phyloP scores from a whole-genome alignment of 1,139 yeast species.

The Zygosaccharomyces pseudobailii region DNA sequence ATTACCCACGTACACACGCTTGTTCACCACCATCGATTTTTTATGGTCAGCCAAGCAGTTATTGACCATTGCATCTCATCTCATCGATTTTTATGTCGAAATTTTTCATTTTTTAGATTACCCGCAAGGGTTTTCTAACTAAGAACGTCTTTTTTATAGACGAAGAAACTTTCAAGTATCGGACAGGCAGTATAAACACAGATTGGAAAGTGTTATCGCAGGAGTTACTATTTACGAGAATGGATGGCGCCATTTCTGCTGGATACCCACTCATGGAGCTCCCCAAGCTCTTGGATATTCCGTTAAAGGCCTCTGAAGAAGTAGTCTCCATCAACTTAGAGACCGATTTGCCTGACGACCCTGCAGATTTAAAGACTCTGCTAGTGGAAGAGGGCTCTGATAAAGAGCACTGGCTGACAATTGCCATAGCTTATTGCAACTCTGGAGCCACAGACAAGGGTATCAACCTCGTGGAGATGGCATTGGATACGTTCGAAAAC shows the following conservation, averaged over 20 bases:
- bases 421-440: constrained; percentile 75
- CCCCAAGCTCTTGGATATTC: constrained; percentile 50
- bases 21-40: constrained; percentile 14
- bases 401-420: constrained; percentile 74
- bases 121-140: neutral
- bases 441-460: constrained; percentile 60
- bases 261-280: constrained; percentile 34
- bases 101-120: neutral
- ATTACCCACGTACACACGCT: constrained; percentile 50
- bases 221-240: neutral
- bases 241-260: constrained; percentile 15
- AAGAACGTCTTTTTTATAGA: neutral
- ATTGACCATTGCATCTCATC: neutral
- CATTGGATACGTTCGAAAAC: constrained; percentile 43
- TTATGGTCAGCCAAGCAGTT: neutral
- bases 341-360: constrained; percentile 83
- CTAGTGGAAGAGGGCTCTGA: constrained; percentile 76
- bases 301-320: constrained; percentile 61
- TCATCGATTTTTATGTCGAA: neutral
- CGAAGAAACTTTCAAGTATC: neutral
- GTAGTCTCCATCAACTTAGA: constrained; percentile 63
- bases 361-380: constrained; percentile 72
- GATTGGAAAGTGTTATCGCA: neutral
- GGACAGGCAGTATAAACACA: neutral
- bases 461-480: constrained; percentile 56